These are phyloP conservation scores for Thielaviopsis punctulata DNA, from an alignment of 2,329 filamentous ascomycete genomes.

Conservation along the genomic window DNA sequence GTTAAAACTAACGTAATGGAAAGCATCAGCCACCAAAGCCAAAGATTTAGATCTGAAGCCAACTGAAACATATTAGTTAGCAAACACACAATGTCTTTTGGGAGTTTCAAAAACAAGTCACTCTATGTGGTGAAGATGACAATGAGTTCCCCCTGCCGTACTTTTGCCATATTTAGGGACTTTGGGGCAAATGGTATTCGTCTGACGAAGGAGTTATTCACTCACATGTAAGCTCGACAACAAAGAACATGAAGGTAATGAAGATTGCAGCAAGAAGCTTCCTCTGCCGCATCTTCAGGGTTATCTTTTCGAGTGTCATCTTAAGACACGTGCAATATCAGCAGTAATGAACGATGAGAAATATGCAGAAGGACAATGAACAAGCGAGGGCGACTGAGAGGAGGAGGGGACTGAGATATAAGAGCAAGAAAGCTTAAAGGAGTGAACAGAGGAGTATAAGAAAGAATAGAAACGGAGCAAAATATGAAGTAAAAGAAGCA, in stretches of 20 bases:
- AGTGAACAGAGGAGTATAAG: neutral
- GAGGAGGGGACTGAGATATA: neutral
- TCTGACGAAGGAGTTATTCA: too few species aligned
- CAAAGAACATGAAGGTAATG: constrained; percentile 34
- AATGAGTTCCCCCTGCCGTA: too few species aligned
- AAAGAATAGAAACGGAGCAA: neutral
- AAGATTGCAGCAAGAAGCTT: constrained; percentile 30
- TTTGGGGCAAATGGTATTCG: too few species aligned
- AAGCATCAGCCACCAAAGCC: constrained; percentile 59
- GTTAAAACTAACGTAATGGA: constrained; percentile 46
- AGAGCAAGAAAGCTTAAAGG: neutral
- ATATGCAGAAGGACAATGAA: neutral
- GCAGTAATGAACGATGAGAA: neutral
- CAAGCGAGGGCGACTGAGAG: neutral
- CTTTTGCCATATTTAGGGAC: too few species aligned
- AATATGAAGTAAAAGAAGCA: neutral
- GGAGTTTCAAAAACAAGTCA: neutral
- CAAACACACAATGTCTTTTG: neutral
- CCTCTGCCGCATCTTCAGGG: constrained; percentile 20
- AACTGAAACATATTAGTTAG: constrained; percentile 22
- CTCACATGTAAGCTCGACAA: constrained; percentile 32
- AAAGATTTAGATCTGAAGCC: constrained; percentile 56
- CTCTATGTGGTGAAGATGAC: neutral
- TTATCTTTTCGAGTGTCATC: constrained; percentile 19
- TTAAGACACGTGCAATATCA: neutral